Base-by-base conservation (phyloP, 371 early-diverging fungal species). In the Mortierella sp. region DNA sequence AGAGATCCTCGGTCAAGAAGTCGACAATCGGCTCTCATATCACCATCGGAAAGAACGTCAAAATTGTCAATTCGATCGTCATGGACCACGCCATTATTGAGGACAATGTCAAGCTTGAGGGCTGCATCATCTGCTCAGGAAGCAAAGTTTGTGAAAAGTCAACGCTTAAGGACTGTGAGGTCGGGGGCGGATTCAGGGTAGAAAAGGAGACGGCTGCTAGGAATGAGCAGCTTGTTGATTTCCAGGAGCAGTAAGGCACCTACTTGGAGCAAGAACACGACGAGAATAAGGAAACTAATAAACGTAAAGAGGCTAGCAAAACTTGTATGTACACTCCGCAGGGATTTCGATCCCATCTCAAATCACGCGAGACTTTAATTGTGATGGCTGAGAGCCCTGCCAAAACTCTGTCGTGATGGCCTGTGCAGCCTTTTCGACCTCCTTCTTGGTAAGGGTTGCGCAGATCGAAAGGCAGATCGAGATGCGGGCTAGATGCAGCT, bases 41-140 rank as follows among this genome's bases (percentile, higher is more conserved):
- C 75, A 78, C 86, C 19, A 94, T 98, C 80, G 99, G 99, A 50
- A 94, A 92, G 79, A 93, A 94, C 58, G 96, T 96, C 78, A 97
- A 97, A 81, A 93, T 98, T 67, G 88, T 87, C 55, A 95, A 94
- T 78, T 94, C 94, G 19, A 90, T 98, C 42, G 84, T 98, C 51
- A 95, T 96, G 97, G 98, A 98, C 76, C 87, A 96, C 68, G 93
- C 93, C n/a, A 84, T 91, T 7, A 83, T 96, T 52, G 93, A 90
- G 47, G 95, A 96, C 76, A 94, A 95, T 75, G 97, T 92, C 62
- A 95, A 93, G 79, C 79, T 98, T 34, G 97, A 96, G 50, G 91
- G 91, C 6, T 93, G 94, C 73, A 86, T 97, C 54, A 86, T 98
- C 24, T 93, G 97, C 79, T 87, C 87, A 28, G 86, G 91, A 63